These are phyloP conservation scores for Huiozyma sinensis DNA, from an alignment of 805 yeast species.

Conservation along the genomic window DNA sequence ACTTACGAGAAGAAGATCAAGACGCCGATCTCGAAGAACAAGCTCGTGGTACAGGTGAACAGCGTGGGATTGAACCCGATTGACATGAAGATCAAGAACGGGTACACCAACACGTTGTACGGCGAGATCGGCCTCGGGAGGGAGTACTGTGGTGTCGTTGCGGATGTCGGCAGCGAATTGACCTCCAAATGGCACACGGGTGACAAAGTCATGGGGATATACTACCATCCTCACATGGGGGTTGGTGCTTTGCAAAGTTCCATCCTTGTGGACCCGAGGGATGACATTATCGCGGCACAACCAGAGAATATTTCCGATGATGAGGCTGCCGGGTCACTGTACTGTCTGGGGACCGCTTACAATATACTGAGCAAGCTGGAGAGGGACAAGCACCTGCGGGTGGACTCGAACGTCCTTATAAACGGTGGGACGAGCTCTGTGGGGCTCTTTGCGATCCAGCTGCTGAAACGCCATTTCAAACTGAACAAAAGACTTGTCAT, in stretches of 20 bases:
- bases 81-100: slow-evolving; percentile 50
- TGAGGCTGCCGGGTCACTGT: slow-evolving; percentile 57
- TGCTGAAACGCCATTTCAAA: slow-evolving; percentile 41
- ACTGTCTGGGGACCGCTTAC: slow-evolving; percentile 55
- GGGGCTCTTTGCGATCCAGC: slow-evolving; percentile 51
- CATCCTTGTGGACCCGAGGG: slow-evolving; percentile 41
- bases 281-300: slow-evolving; percentile 37
- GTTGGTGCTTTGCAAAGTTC: slow-evolving; percentile 52
- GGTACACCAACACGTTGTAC: slow-evolving; percentile 40
- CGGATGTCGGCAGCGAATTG: slow-evolving; percentile 42
- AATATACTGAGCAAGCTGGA: slow-evolving; percentile 29
- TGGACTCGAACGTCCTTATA: slow-evolving; percentile 43
- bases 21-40: slow-evolving; percentile 37
- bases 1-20: slow-evolving; percentile 44
- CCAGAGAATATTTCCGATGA: slow-evolving; percentile 38
- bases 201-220: slow-evolving; percentile 55
- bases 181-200: slow-evolving; percentile 37
- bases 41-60: slow-evolving; percentile 46
- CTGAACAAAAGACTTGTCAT: slow-evolving; percentile 41
- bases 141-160: slow-evolving; percentile 54
- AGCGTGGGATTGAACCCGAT: slow-evolving; percentile 56
- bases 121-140: slow-evolving; percentile 59
- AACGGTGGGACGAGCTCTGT: slow-evolving; percentile 78
- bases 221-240: slow-evolving; percentile 39
- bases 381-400: slow-evolving; percentile 23